phyloP scores from a whole-genome alignment of 805 yeast genomes.

The Candida adriatica region DNA sequence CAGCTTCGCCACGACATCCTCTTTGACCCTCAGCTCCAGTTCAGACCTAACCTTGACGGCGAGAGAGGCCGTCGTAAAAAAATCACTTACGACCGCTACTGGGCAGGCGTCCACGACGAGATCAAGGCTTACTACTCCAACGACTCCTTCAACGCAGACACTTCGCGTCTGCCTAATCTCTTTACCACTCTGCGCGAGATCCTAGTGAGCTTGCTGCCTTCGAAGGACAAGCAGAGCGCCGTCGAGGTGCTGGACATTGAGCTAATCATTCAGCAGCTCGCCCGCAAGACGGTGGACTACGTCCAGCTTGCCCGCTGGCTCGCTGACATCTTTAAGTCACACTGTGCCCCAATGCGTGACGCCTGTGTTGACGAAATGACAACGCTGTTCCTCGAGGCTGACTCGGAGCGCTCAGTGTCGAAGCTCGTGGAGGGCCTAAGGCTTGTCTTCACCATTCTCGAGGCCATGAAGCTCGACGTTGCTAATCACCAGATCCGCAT shows the following conservation, averaged over 20 bases:
- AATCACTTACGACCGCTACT: constrained; percentile 69
- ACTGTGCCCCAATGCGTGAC: constrained; percentile 95
- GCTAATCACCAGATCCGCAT: constrained; percentile 91
- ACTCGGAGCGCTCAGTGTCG: constrained; percentile 23
- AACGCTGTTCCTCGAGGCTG: constrained; percentile 32
- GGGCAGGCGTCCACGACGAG: constrained; percentile 72
- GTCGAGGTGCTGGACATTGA: constrained; percentile 72
- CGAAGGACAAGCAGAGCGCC: constrained; percentile 61
- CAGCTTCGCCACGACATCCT: constrained; percentile 89
- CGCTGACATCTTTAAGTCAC: constrained; percentile 70
- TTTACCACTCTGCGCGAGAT: constrained; percentile 77
- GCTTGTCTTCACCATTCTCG: constrained; percentile 73
- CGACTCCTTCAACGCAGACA: constrained; percentile 16
- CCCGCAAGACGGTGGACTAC: constrained; percentile 67
- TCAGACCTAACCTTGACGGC: constrained; percentile 86
- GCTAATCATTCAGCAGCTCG: constrained; percentile 65
- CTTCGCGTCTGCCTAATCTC: constrained; percentile 47
- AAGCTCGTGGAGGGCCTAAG: constrained; percentile 70
- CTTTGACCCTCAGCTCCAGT: constrained; percentile 87
- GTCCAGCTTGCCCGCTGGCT: constrained; percentile 68
- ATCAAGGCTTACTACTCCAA: constrained; percentile 36
- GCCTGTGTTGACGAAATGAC: constrained; percentile 83
- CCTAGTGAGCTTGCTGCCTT: constrained; percentile 66
- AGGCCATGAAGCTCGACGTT: constrained; percentile 91
- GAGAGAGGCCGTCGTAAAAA: constrained; percentile 82